phyloP scores from a whole-genome alignment of 2,329 filamentous ascomycete species.

The Gnomoniopsis sp. region DNA sequence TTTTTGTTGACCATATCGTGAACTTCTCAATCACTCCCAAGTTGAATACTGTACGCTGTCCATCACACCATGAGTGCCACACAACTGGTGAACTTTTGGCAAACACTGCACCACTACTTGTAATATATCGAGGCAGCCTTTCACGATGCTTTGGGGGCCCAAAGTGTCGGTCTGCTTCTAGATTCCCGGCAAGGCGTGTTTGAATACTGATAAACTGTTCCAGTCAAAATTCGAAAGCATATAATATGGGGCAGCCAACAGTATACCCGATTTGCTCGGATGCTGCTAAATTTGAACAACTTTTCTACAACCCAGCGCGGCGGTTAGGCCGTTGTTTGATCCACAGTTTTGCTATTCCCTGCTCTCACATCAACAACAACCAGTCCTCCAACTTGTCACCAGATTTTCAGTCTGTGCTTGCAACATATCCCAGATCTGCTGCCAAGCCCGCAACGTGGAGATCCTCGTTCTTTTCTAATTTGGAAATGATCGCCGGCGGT shows the following conservation, averaged over 20 bases:
- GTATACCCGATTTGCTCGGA: background rate
- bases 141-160: too few species aligned
- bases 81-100: too few species aligned
- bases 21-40: too few species aligned
- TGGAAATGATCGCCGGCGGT: background rate
- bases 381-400: background rate
- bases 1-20: too few species aligned
- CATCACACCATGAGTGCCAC: too few species aligned
- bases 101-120: too few species aligned
- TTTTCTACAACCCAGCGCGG: background rate
- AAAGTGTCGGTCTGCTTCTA: too few species aligned
- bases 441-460: conserved; percentile 5
- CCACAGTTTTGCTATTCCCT: conserved; percentile 16
- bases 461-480: background rate
- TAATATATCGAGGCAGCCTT: too few species aligned
- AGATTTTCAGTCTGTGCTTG: background rate
- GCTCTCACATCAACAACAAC: conserved; percentile 9
- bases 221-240: background rate
- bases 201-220: background rate
- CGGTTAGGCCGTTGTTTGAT: conserved; percentile 10
- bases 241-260: background rate
- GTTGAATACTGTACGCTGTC: too few species aligned
- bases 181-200: too few species aligned
- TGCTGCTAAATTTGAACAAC: background rate
- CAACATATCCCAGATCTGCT: conserved; percentile 7